phyloP scores from a whole-genome alignment of 2,329 filamentous ascomycete genomes.

The Penicillium sp. region DNA sequence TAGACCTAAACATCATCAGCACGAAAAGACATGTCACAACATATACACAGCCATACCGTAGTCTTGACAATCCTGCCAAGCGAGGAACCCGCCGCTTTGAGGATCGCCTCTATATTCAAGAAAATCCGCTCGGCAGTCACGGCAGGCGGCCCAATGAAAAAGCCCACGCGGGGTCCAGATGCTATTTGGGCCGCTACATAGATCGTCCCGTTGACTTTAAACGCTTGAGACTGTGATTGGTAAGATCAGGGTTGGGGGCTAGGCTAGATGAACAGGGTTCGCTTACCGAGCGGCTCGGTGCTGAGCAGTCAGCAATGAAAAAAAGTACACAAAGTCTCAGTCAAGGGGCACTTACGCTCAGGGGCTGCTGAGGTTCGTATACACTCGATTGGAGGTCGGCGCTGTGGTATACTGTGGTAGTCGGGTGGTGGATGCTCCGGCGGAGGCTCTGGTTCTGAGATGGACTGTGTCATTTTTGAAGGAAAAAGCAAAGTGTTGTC shows the following conservation, averaged over 20 bases:
- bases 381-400: background rate
- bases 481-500: background rate
- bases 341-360: background rate
- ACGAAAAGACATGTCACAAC: background rate
- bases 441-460: background rate
- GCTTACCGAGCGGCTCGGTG: constrained; percentile 2
- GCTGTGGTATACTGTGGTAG: background rate
- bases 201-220: constrained; percentile 4
- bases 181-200: constrained; percentile 1
- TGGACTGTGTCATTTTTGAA: background rate
- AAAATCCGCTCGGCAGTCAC: background rate
- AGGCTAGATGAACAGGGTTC: background rate
- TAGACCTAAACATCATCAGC: background rate
- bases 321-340: too few relatives aligned
- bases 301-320: background rate
- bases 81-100: background rate
- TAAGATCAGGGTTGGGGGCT: background rate
- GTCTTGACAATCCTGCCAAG: background rate
- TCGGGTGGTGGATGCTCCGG: background rate
- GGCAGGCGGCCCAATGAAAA: background rate
- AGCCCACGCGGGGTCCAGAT: background rate
- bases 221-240: constrained; percentile 1
- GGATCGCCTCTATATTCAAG: constrained; percentile 1
- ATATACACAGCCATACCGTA: background rate
- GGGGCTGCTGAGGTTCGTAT: background rate